Base-by-base conservation (phyloP, 768 basidiomycete species). In the Gymnopilus junonius region DNA sequence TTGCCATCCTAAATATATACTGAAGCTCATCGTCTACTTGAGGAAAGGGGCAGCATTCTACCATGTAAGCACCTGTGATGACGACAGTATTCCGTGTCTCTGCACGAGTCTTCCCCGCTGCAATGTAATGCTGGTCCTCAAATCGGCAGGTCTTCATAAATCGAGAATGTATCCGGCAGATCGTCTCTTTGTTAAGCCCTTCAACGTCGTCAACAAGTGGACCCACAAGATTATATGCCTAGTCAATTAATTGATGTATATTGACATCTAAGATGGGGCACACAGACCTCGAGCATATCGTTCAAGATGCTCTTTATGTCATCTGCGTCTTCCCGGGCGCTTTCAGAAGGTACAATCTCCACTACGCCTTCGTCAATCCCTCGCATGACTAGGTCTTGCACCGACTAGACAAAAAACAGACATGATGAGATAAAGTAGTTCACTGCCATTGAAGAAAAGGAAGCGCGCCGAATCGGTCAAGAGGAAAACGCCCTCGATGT, bases 91-190 rank as follows among this genome's bases (percentile, higher is more conserved):
- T 71, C 25, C 61, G 65, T 8, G 73, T 73, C 23, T 65, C 59
- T 35, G 69, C 66, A 12, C 73, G 70, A 10, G 75, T 76, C 45
- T 53, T 68, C 37, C 74, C 75, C 21, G 70, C 62, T 20, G 66
- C 65, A 21, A 69, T 67, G 59, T 71, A 73, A 34, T 61, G 37
- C 15, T 37, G 48, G 29, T 61, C 53, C 25, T 59, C 45, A 48
- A 73, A 71, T 55, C 67, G 72, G 53, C 69, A 71, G 6, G 65
- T 75, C 58, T 67, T 71, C 74, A 75, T 74, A 27, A 76, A 59
- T 25, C 61, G 58, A 34, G 69, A 59, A 51, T 76, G 75, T 25
- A 76, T 72, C 20, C 58, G 54, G 58, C 73, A 73, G 48, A 75
- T 63, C 4, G 60, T 54, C n/a, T 64, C 63, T 21, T 65, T 59